Evolutionary conservation across 1,139 yeast genomes (phyloP), one percentile per base, ranked within the genome.

Genomic region (Kodamaea alishanica): DNA sequence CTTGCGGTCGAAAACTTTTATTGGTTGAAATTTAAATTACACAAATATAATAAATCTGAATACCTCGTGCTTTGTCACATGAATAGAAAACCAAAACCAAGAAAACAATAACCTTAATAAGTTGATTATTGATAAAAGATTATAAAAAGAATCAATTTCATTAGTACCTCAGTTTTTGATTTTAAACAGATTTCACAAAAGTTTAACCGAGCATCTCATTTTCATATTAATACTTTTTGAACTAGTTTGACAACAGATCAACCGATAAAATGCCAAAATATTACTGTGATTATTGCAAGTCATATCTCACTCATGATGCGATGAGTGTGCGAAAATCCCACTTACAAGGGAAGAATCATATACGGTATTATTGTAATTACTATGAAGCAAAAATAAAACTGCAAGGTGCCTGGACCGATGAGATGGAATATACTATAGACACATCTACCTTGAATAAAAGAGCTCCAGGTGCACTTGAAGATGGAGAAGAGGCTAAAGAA

Each of bases 211-310:
- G 15, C 9, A 9, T 7, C 27, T 8, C 22, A 22, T 6, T 31
- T 22, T 31, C 10, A 24, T 23, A 15, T 15, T 15, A 15, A n/a
- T n/a, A n/a, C n/a, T n/a, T 15, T 31, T 9, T 22, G 6, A 10
- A 22, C 23, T 27, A 9, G 32, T 6, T 26, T n/a, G 24, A n/a
- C 34, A 35, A n/a, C 33, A n/a, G n/a, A 24, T 10, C 22, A 24
- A 26, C 30, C 20, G 20, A 15, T 15, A 15, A 15, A 15, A 74
- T 75, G 80, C 75, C 77, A 5, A 75, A 73, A 50, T 84, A 82
- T 60, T 85, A 83, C 62, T 89, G 97, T 63, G 95, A 85, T 53
- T 89, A 88, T 56, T 89, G 97, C 59, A 82, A 81, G 61, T 79
- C 90, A 22, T 84, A 84, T 53, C 69, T 89, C 44, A 89, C 96